Evolutionary conservation across 129 eudicot genomes (phyloP).

Genomic region (Smallanthus sonchifolius): DNA sequence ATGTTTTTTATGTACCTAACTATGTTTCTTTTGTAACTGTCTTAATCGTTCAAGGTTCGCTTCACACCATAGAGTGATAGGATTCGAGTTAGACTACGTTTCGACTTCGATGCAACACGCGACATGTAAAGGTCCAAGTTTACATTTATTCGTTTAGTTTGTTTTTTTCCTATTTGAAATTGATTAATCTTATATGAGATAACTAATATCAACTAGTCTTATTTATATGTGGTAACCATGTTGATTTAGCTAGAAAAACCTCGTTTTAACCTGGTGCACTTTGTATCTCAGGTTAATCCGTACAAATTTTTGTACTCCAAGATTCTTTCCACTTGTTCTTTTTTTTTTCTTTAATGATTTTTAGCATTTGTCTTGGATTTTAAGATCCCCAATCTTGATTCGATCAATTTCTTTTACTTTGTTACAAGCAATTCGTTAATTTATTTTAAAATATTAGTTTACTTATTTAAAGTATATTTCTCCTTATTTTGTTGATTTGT

Average conservation of each 20-base stretch:
- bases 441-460: too few species aligned
- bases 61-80: too few species aligned
- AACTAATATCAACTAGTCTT: not conserved
- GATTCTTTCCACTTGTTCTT: conserved; percentile 19
- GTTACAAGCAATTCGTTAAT: not conserved
- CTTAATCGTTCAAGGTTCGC: too few species aligned
- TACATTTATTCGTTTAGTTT: not conserved
- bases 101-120: too few species aligned
- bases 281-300: conserved; percentile 30
- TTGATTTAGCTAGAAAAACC: not conserved
- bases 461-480: too few species aligned
- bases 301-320: conserved; percentile 25
- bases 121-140: too few species aligned
- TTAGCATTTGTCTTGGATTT: conserved; percentile 12
- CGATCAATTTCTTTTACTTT: not conserved
- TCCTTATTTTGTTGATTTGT: too few species aligned
- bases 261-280: not conserved
- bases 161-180: not conserved
- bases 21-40: too few species aligned
- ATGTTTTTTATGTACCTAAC: too few species aligned
- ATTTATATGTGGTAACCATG: not conserved
- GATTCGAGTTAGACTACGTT: too few species aligned
- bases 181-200: not conserved
- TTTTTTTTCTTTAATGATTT: not conserved
- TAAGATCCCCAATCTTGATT: conserved; percentile 28